Evolutionary conservation across 495 filamentous ascomycete species (phyloP).

Genomic region (Daldinia concentrica): DNA sequence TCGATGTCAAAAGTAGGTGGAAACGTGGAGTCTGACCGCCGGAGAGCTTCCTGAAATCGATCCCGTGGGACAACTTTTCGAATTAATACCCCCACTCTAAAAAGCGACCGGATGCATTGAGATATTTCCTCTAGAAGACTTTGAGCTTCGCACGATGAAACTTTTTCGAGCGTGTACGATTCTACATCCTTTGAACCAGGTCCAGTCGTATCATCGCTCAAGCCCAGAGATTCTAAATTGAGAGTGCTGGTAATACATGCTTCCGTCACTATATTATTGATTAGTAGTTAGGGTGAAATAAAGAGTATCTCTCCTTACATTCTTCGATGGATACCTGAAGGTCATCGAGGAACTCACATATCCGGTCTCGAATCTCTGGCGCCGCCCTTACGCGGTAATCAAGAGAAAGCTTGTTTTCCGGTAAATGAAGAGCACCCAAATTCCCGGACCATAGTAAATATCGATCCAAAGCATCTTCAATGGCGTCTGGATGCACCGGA

Average conservation of each 20-base stretch:
- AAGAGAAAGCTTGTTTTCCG: background rate
- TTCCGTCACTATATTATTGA: background rate
- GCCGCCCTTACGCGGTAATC: background rate
- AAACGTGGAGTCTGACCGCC: background rate
- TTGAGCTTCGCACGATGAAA: background rate
- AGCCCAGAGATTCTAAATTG: background rate
- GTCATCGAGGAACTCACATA: background rate
- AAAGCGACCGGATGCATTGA: slow-evolving; percentile 23
- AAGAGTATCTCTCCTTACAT: background rate
- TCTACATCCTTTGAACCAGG: background rate
- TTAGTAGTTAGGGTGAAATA: background rate
- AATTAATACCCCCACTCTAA: slow-evolving; percentile 15
- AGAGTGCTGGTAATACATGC: background rate
- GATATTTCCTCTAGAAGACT: slow-evolving; percentile 15
- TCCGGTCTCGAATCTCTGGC: background rate
- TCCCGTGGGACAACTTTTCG: background rate
- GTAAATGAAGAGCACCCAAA: background rate
- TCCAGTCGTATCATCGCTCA: background rate
- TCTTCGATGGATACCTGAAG: background rate
- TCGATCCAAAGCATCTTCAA: background rate
- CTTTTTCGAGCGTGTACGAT: background rate
- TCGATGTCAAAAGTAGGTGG: background rate
- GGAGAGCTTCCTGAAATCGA: background rate
- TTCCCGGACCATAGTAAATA: background rate
- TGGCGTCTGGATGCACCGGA: background rate